Base-by-base conservation (phyloP, 2,329 filamentous ascomycete genomes). In the Amauroascus verrucosus region DNA sequence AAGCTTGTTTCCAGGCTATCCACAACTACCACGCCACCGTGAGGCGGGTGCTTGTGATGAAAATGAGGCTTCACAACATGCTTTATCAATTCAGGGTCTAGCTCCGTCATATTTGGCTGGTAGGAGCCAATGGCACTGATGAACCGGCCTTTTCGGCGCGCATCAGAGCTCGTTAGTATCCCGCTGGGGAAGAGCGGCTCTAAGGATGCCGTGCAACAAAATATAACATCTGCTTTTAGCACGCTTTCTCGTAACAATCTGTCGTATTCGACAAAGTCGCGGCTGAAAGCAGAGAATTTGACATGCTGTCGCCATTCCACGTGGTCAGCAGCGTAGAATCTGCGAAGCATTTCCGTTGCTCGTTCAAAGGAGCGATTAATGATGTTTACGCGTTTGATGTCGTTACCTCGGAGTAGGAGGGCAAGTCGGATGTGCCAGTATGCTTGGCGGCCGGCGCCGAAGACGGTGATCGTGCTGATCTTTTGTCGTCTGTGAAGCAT, bases 361-460 rank as follows among this genome's bases (percentile, higher is more conserved):
- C 71, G 69, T 11, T 72, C 68, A 51, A 75, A 75, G 2, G 70
- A 72, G 32, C 86, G 83, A 63, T 90, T 94, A 65, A 95, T 83
- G 62, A 96, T 84, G 70, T 91, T 84, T 46, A 96, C 79, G 55
- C 85, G 81, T 61, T 84, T 83, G 61, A 95, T 84, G 18, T 88
- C 86, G 44, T 72, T 63, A 0, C 76, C 75, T 1, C 79, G 84
- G 28, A 75, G 63, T 48, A 93, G 76, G 58, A 97, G 77, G 0
- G 90, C 84, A 3, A 97, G 78, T 0, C 89, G 84, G 41, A 95
- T 81, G 66, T 96, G 91, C 90, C 90, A 97, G 72, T 91, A 95
- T 11, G 91, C 91, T 72, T 96, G 90, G 61, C 85, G 82, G 44
- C 91, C 91, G 32, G 85, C 84, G 22, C 91, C 91, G 66, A 96